Conservation (phyloP, 768 basidiomycete genomes). For the Lactarius hengduanensis region DNA sequence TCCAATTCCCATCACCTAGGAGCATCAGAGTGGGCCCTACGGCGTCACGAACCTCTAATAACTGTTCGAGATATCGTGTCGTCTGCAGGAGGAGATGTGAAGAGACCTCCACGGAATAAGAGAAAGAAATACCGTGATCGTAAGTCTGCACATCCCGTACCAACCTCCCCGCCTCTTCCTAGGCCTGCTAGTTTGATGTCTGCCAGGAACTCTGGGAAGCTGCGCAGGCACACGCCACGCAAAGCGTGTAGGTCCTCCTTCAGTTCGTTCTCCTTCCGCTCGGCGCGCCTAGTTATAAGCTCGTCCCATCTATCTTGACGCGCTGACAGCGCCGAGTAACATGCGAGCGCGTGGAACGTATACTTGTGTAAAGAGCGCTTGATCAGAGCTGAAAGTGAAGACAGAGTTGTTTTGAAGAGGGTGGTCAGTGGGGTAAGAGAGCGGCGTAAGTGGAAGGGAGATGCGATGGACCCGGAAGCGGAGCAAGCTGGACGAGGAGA, state of each 20-base stretch:
- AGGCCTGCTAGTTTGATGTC: constrained; percentile 68
- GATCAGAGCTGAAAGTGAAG: constrained; percentile 60
- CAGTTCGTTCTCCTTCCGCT: constrained; percentile 56
- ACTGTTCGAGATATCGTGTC: constrained; percentile 61
- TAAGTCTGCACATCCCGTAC: constrained; percentile 62
- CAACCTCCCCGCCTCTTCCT: constrained; percentile 57
- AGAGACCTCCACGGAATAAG: neutral
- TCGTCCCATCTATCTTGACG: constrained; percentile 68
- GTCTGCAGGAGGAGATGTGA: constrained; percentile 42
- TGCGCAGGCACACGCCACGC: constrained; percentile 68
- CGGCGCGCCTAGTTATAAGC: constrained; percentile 50
- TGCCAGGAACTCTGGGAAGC: constrained; percentile 81
- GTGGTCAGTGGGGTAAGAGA: constrained; percentile 59
- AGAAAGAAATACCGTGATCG: constrained; percentile 45
- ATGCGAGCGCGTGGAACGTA: constrained; percentile 74
- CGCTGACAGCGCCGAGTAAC: constrained; percentile 57
- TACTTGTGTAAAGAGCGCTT: constrained; percentile 78
- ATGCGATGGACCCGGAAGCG: constrained; percentile 49
- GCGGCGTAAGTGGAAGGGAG: constrained; percentile 59
- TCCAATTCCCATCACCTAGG: constrained; percentile 88
- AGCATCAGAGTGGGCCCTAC: constrained; percentile 63
- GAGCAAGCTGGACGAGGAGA: constrained; percentile 61
- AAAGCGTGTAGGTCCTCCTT: constrained; percentile 67
- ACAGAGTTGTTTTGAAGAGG: constrained; percentile 64
- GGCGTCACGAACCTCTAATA: constrained; percentile 69